Percentiles rank a stretch among this genome's conserved stretches.
These are phyloP conservation scores for Vickermania spadyakhi DNA, from an alignment of 208 protist genomes.

Conservation along the genomic window DNA sequence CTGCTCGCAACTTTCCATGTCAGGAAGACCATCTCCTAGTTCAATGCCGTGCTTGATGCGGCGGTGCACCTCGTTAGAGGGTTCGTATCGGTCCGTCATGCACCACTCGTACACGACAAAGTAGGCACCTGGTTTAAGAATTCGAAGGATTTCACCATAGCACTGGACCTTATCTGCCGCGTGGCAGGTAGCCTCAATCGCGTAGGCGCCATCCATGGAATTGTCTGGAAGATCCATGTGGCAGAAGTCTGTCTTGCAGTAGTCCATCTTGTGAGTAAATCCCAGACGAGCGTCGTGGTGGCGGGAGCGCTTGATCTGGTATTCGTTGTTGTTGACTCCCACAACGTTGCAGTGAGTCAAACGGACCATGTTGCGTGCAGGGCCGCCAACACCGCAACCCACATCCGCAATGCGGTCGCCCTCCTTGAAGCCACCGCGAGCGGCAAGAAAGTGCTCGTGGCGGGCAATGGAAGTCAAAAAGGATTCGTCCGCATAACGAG, in stretches of 20 bases:
- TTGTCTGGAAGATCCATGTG: conserved; percentile 81
- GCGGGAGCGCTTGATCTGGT: conserved; percentile 91
- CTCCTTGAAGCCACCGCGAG: conserved; percentile 72
- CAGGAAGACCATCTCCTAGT: conserved; percentile 92
- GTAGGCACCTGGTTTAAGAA: conserved; percentile 90
- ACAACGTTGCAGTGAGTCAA: conserved; percentile 91
- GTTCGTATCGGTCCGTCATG: conserved; percentile 93
- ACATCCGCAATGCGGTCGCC: conserved; percentile 85
- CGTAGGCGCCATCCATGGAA: conserved; percentile 92
- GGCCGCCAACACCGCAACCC: conserved; percentile 96
- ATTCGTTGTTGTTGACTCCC: conserved; percentile 97
- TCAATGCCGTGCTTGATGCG: conserved; percentile 91
- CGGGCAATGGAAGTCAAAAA: conserved; percentile 90
- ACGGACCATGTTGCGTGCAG: conserved; percentile 90
- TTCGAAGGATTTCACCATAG: conserved; percentile 91
- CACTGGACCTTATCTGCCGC: conserved; percentile 87
- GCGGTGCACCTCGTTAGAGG: conserved; percentile 78
- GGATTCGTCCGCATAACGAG: conserved; percentile 69
- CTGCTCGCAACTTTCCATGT: conserved; percentile 70
- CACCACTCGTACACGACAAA: conserved; percentile 95
- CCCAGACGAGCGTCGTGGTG: conserved; percentile 53
- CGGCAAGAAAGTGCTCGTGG: conserved; percentile 94
- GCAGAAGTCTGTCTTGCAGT: conserved; percentile 93
- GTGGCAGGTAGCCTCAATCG: conserved; percentile 97
- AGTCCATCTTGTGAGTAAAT: conserved; percentile 68